Evolutionary conservation across 805 yeast genomes (phyloP).

Genomic region (Hanseniaspora guilliermondii): DNA sequence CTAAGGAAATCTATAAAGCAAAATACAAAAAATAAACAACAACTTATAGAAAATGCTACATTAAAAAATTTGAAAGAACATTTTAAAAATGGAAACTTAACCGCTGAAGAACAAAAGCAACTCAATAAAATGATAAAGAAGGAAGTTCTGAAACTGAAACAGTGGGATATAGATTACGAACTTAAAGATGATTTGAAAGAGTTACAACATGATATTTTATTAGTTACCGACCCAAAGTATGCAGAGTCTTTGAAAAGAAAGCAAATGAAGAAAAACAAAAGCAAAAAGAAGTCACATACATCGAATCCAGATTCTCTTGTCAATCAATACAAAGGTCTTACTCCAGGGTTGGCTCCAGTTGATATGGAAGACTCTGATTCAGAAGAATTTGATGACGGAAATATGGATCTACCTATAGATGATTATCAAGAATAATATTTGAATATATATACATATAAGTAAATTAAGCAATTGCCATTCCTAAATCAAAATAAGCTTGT

Average conservation of each 20-base stretch:
- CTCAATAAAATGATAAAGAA: slow-evolving; percentile 28
- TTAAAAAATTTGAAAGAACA: slow-evolving; percentile 28
- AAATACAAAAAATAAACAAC: slow-evolving; percentile 17
- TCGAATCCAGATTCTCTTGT: slow-evolving; percentile 21
- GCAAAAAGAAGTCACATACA: slow-evolving; percentile 22
- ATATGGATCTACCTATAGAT: slow-evolving; percentile 1
- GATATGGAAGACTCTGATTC: slow-evolving; percentile 47
- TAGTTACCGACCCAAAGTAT: slow-evolving; percentile 29
- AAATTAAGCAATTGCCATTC: slow-evolving; percentile 28
- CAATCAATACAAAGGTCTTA: slow-evolving; percentile 41
- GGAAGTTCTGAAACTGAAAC: slow-evolving; percentile 30
- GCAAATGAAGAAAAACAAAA: slow-evolving; percentile 16
- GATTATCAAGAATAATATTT: slow-evolving; percentile 3
- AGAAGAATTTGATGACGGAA: slow-evolving; percentile 21
- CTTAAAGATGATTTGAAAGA: slow-evolving; percentile 32
- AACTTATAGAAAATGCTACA: slow-evolving; percentile 26
- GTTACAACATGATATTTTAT: slow-evolving; percentile 33
- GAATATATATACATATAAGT: slow-evolving; percentile 3
- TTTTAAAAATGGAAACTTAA: slow-evolving; percentile 23
- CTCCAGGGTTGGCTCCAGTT: slow-evolving; percentile 81
- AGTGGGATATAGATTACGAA: slow-evolving; percentile 32
- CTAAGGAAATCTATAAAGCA: slow-evolving; percentile 24
- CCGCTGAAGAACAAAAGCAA: slow-evolving; percentile 27
- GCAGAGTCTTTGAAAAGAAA: slow-evolving; percentile 27
- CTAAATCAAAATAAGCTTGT: slow-evolving; percentile 55